Conservation (phyloP, 2,329 filamentous ascomycete genomes). For the Fusarium multiceps region DNA sequence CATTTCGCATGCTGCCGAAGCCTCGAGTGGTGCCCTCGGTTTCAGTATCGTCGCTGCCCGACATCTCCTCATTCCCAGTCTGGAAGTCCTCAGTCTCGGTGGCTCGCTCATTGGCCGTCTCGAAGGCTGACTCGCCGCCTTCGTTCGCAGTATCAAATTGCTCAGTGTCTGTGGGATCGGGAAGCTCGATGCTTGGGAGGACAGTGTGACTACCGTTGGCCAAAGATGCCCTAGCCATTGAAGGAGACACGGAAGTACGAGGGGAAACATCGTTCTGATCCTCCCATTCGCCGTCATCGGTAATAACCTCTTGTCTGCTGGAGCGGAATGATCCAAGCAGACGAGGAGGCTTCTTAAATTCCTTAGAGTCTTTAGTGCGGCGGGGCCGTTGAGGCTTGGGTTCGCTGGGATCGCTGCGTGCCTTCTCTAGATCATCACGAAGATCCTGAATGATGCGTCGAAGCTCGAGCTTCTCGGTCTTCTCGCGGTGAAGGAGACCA, state of each 20-base stretch:
- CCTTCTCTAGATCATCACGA: slow-evolving; percentile 86
- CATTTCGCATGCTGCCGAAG: slow-evolving; percentile 55
- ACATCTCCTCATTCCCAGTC: slow-evolving; percentile 84
- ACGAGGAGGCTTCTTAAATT: slow-evolving; percentile 82
- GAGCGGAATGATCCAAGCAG: slow-evolving; percentile 81
- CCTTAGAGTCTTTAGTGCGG: slow-evolving; percentile 71
- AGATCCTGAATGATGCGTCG: slow-evolving; percentile 95
- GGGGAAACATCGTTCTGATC: slow-evolving; percentile 67
- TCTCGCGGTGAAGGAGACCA: slow-evolving; percentile 94
- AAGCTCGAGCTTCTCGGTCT: slow-evolving; percentile 97
- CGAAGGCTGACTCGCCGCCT: slow-evolving; percentile 72
- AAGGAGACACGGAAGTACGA: slow-evolving; percentile 37
- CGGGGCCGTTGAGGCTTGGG: slow-evolving; percentile 66
- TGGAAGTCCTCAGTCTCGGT: slow-evolving; percentile 97
- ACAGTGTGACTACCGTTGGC: slow-evolving; percentile 35
- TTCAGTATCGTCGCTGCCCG: slow-evolving; percentile 88
- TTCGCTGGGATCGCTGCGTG: slow-evolving; percentile 64
- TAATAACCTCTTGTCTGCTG: slow-evolving; percentile 80
- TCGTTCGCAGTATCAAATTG: slow-evolving; percentile 87
- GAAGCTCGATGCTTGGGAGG: slow-evolving; percentile 22
- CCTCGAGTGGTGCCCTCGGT: slow-evolving; percentile 74
- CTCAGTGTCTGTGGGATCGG: slow-evolving; percentile 64
- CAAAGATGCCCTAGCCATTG: slow-evolving; percentile 34
- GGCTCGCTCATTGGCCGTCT: slow-evolving; percentile 78
- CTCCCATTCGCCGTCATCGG: slow-evolving; percentile 90